Percentiles rank a stretch among this genome's conserved stretches.
These are phyloP conservation scores for Monosporozyma aerobia DNA, from an alignment of 805 yeast genomes.

Conservation along the genomic window DNA sequence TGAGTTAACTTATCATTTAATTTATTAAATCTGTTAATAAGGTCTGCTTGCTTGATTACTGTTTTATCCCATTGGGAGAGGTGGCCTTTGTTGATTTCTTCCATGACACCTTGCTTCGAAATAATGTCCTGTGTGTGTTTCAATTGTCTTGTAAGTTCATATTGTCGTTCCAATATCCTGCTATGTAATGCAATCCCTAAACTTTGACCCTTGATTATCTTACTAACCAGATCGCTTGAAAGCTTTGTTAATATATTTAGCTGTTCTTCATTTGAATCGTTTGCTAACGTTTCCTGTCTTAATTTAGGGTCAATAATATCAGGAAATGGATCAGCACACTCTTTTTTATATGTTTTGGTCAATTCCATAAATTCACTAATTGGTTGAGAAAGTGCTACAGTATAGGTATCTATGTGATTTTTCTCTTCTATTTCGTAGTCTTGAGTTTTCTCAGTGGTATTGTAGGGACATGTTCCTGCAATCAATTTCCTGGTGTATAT, in stretches of 20 bases:
- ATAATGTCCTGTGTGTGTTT: conserved; percentile 18
- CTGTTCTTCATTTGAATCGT: conserved; percentile 22
- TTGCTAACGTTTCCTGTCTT: conserved; percentile 16
- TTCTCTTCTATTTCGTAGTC: not conserved
- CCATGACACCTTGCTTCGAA: conserved; percentile 6
- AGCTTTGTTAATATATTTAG: conserved; percentile 17
- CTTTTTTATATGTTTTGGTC: conserved; percentile 10
- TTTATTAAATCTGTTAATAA: conserved; percentile 26
- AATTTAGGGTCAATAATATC: conserved; percentile 15
- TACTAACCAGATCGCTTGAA: conserved; percentile 16
- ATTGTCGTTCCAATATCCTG: conserved; percentile 32
- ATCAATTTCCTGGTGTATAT: not conserved
- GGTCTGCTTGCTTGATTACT: conserved; percentile 26
- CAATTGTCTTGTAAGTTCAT: conserved; percentile 37
- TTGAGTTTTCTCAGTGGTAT: not conserved
- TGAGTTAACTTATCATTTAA: conserved; percentile 24
- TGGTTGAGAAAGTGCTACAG: conserved; percentile 13
- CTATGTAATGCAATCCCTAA: conserved; percentile 31
- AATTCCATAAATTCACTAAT: conserved; percentile 14
- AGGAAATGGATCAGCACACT: conserved; percentile 10
- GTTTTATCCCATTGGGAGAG: conserved; percentile 12
- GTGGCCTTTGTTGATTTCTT: conserved; percentile 4
- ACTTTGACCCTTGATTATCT: conserved; percentile 20
- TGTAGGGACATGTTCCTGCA: not conserved
- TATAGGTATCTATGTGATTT: conserved; percentile 1